These are phyloP conservation scores for Coniochaeta sp. DNA, from an alignment of 2,329 filamentous ascomycete genomes.

Conservation along the genomic window DNA sequence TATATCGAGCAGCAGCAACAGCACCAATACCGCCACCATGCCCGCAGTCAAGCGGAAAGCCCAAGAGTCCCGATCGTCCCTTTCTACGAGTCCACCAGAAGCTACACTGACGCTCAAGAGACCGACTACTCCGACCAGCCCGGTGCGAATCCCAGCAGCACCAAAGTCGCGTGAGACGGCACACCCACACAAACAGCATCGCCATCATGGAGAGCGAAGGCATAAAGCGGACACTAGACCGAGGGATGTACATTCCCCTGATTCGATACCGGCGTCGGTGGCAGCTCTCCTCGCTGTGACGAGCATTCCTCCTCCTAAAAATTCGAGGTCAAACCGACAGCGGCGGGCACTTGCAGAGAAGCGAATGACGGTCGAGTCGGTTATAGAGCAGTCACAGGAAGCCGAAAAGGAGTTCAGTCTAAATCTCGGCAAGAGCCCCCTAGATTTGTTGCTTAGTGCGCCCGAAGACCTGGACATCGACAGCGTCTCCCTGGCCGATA, in stretches of 20 bases:
- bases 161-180: slow-evolving; percentile 27
- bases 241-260: slow-evolving; percentile 40
- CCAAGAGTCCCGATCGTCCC: slow-evolving; percentile 14
- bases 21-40: slow-evolving; percentile 13
- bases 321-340: slow-evolving; percentile 23
- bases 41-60: slow-evolving; percentile 7
- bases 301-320: slow-evolving; percentile 45
- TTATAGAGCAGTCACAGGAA: slow-evolving; percentile 45
- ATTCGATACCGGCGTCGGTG: slow-evolving; percentile 50
- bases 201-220: slow-evolving; percentile 28
- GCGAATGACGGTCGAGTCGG: slow-evolving; percentile 48
- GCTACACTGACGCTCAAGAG: slow-evolving; percentile 23
- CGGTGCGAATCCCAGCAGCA: slow-evolving; percentile 47
- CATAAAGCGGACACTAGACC: slow-evolving; percentile 21
- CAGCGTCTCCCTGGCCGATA: slow-evolving; percentile 39
- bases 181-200: slow-evolving; percentile 26
- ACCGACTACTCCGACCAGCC: slow-evolving; percentile 36
- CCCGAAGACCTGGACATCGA: slow-evolving; percentile 51
- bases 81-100: slow-evolving; percentile 14
- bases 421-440: slow-evolving; percentile 43
- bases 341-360: slow-evolving; percentile 18
- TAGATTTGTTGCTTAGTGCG: slow-evolving; percentile 53
- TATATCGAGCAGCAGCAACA: slow-evolving; percentile 10
- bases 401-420: slow-evolving; percentile 53
- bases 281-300: slow-evolving; percentile 56